Conservation (phyloP, 192 early-diverging fungal species). For the Coemansia sp. region DNA sequence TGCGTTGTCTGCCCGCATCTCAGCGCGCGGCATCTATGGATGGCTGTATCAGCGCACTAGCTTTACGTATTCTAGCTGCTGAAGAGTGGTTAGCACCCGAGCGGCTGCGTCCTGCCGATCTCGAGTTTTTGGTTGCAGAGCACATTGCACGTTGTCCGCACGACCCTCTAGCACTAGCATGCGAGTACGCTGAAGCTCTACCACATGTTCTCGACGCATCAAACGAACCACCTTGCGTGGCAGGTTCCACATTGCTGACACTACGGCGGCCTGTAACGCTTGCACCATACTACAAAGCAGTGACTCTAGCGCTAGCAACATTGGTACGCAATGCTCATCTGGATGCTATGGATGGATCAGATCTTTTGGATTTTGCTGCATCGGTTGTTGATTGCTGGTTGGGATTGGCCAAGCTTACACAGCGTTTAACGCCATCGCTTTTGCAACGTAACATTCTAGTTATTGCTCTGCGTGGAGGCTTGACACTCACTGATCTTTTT, state of each 20-base stretch:
- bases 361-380: constrained; percentile 22
- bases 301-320: constrained; percentile 19
- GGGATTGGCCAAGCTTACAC: constrained; percentile 30
- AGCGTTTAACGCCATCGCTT: constrained; percentile 8
- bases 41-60: constrained; percentile 34
- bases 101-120: constrained; percentile 19
- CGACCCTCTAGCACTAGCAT: constrained; percentile 26
- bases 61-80: constrained; percentile 19
- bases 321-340: constrained; percentile 16
- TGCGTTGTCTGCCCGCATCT: constrained; percentile 10
- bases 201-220: neutral
- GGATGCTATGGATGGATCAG: constrained; percentile 11
- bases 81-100: constrained; percentile 17
- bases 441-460: constrained; percentile 23
- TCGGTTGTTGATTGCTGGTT: constrained; percentile 32
- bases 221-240: neutral
- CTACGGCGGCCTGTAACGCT: constrained; percentile 27
- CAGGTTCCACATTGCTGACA: constrained; percentile 1
- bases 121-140: constrained; percentile 32
- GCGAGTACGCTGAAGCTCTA: constrained; percentile 19
- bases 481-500: constrained; percentile 34
- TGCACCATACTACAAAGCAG: constrained; percentile 35
- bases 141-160: constrained; percentile 39
- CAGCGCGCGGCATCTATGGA: constrained; percentile 41
- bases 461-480: constrained; percentile 29